Base-by-base conservation (phyloP, 106 monocot species). In the Amphibolis antarctica region DNA sequence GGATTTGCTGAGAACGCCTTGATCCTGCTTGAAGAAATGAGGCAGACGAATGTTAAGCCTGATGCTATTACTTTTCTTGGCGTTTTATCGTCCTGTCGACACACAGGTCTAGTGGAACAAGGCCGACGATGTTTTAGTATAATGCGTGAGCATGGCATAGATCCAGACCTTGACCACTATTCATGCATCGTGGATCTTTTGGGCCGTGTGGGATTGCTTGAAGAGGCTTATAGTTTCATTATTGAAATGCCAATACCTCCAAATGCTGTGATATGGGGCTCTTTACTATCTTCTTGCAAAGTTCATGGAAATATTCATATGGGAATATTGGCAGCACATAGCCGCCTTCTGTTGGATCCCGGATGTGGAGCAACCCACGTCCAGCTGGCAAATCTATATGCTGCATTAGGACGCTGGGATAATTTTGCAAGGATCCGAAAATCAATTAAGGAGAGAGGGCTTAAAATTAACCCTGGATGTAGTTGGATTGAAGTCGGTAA, bases 141-240 rank as follows among this genome's bases (percentile, higher is more conserved):
- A 5, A 75, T 75, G 68, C 44, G 21, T 18, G 43, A 51, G n/a
- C 44, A 21, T 5, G 53, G 53, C n/a, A 1, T 74, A 25, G 25
- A 10, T 1, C 75, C 75, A 5, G 44, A 42, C 22, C 18, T 75
- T 5, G 75, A 68, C 15, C 75, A 75, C 18, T 75, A 75, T 30
- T 46, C 62, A 0, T 75, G 68, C 29, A 53, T 75, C 1, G 62
- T 68, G 44, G 75, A 75, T 46, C 75, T 75, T 45, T 36, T 75
- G 2, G 75, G 54, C 17, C 60, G 75, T 18, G 67, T 62, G 6
- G 75, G 75, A 23, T 54, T 49, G 53, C 15, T 75, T 11, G 55
- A 55, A 17, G 67, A 68, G 45, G 75, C 75, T 14, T 22, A 48
- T 27, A 53, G 42, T 11, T 53, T 75, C 9, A 68, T 75, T 18